Base-by-base conservation (phyloP, 2,329 filamentous ascomycete genomes). In the Penicillium griseofulvum region DNA sequence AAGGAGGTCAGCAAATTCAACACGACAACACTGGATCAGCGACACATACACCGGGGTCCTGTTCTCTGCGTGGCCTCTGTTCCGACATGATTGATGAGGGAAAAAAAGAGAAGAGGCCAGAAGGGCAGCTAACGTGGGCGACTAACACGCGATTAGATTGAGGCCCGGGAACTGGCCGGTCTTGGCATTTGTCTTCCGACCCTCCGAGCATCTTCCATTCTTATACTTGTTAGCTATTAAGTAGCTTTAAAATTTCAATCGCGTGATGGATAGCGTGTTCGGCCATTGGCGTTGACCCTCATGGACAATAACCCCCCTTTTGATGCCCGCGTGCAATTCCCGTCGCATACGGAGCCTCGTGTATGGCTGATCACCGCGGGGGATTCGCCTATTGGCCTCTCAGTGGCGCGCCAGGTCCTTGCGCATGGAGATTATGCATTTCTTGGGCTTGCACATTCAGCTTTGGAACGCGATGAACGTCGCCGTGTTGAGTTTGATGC, bases 361-460 rank as follows among this genome's bases (percentile, higher is more conserved):
- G 90, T 93, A 67, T 97, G 94, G 94, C 87, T 99, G 69, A 79
- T 99, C 62, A 96, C 92, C 11, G 88, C 90, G 56, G 90, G 90
- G 33, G 84, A 93, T 57, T 93, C 91, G 34, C 91, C 93, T 12
- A 83, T 97, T 60, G 88, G 88, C 51, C 88, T 96, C 57, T 88
- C 90, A 43, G 82, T 97, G 55, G 89, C 91, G 51, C 86, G 88
- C 52, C 84, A 90, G 65, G 81, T 96, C 41, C 86, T 97, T 45
- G 85, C 85, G n/a, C 91, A 97, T 74, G 93, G 94, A 46, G 94
- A 97, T 74, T 92, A 88, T 71, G 88, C 96, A 44, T 88, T 93
- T 45, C 89, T 91, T 5, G 94, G 92, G 51, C 81, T 97, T 33
- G 85, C 89, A 45, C 88, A 90, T 3, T 78, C 83, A 48, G 90